Conservation (phyloP, 768 basidiomycete species). For the Kockovaella imperatae region DNA sequence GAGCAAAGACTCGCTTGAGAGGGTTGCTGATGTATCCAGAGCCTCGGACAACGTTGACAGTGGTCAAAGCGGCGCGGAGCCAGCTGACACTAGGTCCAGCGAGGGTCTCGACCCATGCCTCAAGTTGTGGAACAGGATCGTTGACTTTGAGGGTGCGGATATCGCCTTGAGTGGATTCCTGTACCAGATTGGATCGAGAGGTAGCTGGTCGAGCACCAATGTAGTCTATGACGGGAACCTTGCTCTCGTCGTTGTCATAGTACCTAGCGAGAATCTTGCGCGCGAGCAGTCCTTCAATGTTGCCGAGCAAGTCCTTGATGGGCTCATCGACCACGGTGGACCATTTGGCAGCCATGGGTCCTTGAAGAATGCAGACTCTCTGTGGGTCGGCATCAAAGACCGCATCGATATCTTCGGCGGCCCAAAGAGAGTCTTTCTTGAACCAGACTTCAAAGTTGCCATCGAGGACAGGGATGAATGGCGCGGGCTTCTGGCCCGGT, state of each 20-base stretch:
- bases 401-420: conserved; percentile 94
- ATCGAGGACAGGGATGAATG: conserved; percentile 94
- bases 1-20: conserved; percentile 73
- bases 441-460: conserved; percentile 96
- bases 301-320: conserved; percentile 81
- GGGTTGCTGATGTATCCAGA: conserved; percentile 80
- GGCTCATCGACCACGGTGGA: conserved; percentile 85
- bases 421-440: conserved; percentile 99
- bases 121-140: conserved; percentile 53
- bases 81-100: conserved; percentile 76
- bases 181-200: conserved; percentile 46
- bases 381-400: conserved; percentile 99
- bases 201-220: conserved; percentile 54
- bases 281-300: conserved; percentile 70
- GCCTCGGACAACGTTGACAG: conserved; percentile 78
- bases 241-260: conserved; percentile 66
- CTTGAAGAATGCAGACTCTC: conserved; percentile 93
- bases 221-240: conserved; percentile 77
- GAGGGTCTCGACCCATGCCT: conserved; percentile 73
- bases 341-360: conserved; percentile 88
- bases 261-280: conserved; percentile 66
- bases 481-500: conserved; percentile 94
- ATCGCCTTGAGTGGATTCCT: conserved; percentile 52
- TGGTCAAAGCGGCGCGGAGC: conserved; percentile 75
- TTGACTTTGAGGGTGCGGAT: conserved; percentile 47